phyloP scores from a whole-genome alignment of 139 green algal species.

The Auxenochlorella protothecoides region DNA sequence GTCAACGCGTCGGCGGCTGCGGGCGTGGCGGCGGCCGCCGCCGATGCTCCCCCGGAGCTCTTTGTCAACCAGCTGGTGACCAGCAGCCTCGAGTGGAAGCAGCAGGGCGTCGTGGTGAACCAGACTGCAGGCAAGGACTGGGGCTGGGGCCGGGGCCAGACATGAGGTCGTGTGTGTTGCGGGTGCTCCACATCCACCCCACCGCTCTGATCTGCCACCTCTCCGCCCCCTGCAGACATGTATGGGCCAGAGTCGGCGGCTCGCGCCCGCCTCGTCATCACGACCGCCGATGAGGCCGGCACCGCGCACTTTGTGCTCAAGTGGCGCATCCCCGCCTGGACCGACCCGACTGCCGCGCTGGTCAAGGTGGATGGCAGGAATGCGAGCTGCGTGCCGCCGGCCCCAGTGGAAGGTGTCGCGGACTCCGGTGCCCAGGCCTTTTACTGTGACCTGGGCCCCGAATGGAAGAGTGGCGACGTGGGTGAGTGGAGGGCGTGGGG shows the following conservation, averaged over 20 bases:
- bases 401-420: no score
- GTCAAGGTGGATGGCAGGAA: no score
- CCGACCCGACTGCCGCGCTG: neutral
- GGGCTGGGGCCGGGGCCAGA: neutral
- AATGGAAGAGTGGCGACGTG: slow-evolving; percentile 11
- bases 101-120: slow-evolving; percentile 7
- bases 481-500: neutral
- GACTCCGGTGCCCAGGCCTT: no score
- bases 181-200: neutral
- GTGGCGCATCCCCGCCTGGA: slow-evolving; percentile 10
- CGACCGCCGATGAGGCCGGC: neutral
- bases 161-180: neutral
- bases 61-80: slow-evolving; percentile 32
- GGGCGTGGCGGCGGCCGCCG: neutral
- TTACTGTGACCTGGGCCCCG: slow-evolving; percentile 9
- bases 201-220: neutral
- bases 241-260: slow-evolving; percentile 1
- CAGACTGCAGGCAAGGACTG: slow-evolving; percentile 7
- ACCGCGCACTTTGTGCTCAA: slow-evolving; percentile 5
- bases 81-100: slow-evolving; percentile 13
- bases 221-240: slow-evolving; percentile 1
- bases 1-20: neutral
- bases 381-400: no score
- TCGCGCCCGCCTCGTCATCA: neutral
- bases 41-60: slow-evolving; percentile 6